Percentiles rank a stretch among this genome's conserved stretches.
These are phyloP conservation scores for Sordaria brevicollis DNA, from an alignment of 495 filamentous ascomycete species.

Conservation along the genomic window DNA sequence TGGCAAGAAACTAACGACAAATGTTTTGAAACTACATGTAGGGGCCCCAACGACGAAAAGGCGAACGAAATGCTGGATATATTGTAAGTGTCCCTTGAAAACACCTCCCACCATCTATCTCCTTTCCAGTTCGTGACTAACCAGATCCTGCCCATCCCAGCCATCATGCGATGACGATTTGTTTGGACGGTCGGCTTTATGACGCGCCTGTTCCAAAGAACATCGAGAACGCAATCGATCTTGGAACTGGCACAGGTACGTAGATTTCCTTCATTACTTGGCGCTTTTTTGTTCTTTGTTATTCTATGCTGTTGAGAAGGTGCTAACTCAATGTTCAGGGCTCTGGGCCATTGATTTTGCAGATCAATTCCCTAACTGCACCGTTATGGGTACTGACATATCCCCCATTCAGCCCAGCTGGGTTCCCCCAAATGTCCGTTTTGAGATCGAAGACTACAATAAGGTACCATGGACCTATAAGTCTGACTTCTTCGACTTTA, in stretches of 20 bases:
- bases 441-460: conserved; percentile 42
- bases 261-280: too few relatives aligned
- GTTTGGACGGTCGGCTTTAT: conserved; percentile 5
- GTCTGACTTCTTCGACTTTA: conserved; percentile 38
- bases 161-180: not conserved
- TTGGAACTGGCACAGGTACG: conserved; percentile 11
- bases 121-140: too few relatives aligned
- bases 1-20: not conserved
- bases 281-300: too few relatives aligned
- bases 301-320: too few relatives aligned
- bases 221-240: conserved; percentile 4
- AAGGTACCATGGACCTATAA: conserved; percentile 33
- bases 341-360: not conserved
- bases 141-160: too few relatives aligned
- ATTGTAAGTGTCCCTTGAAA: too few relatives aligned
- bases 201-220: conserved; percentile 1
- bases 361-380: conserved; percentile 28
- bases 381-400: conserved; percentile 53
- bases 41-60: conserved; percentile 26
- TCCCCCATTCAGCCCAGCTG: conserved; percentile 43
- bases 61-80: conserved; percentile 29
- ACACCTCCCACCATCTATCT: too few relatives aligned
- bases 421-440: conserved; percentile 35
- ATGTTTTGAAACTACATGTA: not conserved
- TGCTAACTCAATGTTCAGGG: not conserved